Evolutionary conservation across 371 early-diverging fungal genomes (phyloP).

Genomic region (Actinomortierella wolfii): DNA sequence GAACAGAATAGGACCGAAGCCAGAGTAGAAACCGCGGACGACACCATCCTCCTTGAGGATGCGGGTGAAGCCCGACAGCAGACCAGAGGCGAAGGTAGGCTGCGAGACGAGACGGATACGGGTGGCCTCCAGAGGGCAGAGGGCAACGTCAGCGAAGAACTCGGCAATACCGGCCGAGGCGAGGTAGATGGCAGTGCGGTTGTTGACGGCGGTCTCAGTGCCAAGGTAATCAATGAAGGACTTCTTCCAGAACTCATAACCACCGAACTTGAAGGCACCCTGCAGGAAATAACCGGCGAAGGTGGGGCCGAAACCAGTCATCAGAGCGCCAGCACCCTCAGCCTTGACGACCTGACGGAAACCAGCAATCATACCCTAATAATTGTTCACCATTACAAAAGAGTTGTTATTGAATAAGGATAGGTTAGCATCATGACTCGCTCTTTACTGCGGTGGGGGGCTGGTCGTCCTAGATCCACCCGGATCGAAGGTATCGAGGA

Average conservation of each 20-base stretch:
- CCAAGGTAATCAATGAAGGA: constrained; percentile 74
- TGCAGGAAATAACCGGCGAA: constrained; percentile 87
- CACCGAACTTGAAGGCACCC: constrained; percentile 91
- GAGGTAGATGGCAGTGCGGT: constrained; percentile 86
- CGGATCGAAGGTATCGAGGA: too few species aligned
- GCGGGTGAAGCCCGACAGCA: constrained; percentile 63
- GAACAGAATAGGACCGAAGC: constrained; percentile 77
- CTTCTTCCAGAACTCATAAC: constrained; percentile 91
- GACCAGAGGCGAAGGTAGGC: constrained; percentile 71
- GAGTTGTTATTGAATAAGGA: neutral
- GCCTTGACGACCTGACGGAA: constrained; percentile 77
- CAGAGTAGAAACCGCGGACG: constrained; percentile 76
- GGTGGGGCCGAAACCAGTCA: constrained; percentile 88
- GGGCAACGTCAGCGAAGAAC: constrained; percentile 91
- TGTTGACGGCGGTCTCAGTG: constrained; percentile 75
- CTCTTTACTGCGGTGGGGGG: neutral
- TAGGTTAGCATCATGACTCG: neutral
- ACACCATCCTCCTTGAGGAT: constrained; percentile 74
- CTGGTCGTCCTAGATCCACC: too few species aligned
- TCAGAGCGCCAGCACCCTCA: constrained; percentile 86
- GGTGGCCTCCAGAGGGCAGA: constrained; percentile 82
- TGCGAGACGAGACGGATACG: constrained; percentile 82
- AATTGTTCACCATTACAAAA: neutral
- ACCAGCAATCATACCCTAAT: constrained; percentile 67
- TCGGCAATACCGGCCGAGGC: constrained; percentile 87